A percentile compares a stretch with the other conserved stretches of the same genome.
phyloP scores from a whole-genome alignment of 2,329 filamentous ascomycete genomes.

The Knoxdaviesia proteae region DNA sequence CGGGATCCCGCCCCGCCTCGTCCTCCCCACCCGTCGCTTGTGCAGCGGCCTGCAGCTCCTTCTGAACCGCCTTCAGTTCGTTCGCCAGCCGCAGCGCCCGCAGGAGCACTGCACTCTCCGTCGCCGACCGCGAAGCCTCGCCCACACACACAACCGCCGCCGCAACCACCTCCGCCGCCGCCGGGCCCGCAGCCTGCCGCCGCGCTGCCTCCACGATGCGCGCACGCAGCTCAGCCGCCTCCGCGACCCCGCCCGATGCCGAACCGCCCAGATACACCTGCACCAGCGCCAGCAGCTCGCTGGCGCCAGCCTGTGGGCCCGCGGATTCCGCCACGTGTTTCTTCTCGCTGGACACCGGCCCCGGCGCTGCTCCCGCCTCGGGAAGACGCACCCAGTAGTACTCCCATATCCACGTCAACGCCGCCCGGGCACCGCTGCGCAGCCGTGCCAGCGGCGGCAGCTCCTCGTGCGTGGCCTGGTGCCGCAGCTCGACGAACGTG shows the following conservation, averaged over 20 bases:
- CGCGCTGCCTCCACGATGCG: conserved; percentile 9
- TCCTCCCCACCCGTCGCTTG: conserved; percentile 5
- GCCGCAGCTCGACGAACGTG: conserved; percentile 71
- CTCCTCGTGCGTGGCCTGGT: conserved; percentile 79
- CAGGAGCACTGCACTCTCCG: conserved; percentile 21
- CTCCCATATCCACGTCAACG: conserved; percentile 69
- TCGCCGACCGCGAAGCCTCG: conserved; percentile 17
- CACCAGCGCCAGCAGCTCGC: background rate
- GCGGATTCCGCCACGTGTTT: background rate
- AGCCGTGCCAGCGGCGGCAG: conserved; percentile 57
- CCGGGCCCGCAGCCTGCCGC: conserved; percentile 15
- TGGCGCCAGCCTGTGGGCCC: conserved; percentile 1
- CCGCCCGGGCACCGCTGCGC: conserved; percentile 45
- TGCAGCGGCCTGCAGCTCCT: background rate
- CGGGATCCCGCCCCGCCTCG: conserved; percentile 15
- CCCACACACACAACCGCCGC: conserved; percentile 18
- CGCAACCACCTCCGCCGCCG: conserved; percentile 15
- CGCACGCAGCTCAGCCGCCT: conserved; percentile 7
- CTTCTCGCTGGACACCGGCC: background rate
- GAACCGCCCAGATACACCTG: background rate
- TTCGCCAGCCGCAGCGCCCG: conserved; percentile 22
- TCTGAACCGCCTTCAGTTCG: conserved; percentile 15
- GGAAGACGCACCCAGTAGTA: conserved; percentile 55
- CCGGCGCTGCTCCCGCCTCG: conserved; percentile 4
- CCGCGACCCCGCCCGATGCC: conserved; percentile 1